These are phyloP conservation scores for Penicillium paneum DNA, from an alignment of 2,329 filamentous ascomycete species.

Conservation along the genomic window DNA sequence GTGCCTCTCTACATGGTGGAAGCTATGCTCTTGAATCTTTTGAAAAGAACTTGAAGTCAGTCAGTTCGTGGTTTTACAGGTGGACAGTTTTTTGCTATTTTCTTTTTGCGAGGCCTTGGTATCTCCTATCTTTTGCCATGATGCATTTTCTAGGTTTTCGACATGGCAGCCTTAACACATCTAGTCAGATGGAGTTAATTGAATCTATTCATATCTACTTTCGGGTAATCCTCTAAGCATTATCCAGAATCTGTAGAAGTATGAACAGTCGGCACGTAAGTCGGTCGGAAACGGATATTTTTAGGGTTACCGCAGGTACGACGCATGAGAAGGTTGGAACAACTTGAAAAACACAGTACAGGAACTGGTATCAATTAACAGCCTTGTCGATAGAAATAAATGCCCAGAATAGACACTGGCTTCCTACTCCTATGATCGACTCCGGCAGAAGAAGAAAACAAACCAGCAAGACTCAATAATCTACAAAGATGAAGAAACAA, in stretches of 20 bases:
- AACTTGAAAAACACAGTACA: neutral
- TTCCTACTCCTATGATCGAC: neutral
- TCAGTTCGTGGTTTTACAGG: neutral
- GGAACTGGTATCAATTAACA: slow-evolving; percentile 20
- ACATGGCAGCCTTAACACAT: neutral
- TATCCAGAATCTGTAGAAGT: neutral
- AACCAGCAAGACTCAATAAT: slow-evolving; percentile 15
- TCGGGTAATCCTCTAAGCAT: neutral
- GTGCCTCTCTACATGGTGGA: neutral
- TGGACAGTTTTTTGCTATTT: neutral
- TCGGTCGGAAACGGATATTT: neutral
- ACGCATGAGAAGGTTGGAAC: neutral
- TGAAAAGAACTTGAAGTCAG: neutral
- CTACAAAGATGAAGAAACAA: slow-evolving; percentile 20
- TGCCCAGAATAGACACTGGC: neutral
- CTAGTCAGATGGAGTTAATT: neutral
- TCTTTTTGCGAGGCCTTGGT: neutral
- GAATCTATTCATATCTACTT: neutral
- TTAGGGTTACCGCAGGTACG: neutral
- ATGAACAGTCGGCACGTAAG: too few species aligned
- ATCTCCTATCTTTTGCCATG: neutral
- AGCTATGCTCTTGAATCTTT: neutral
- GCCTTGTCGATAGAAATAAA: slow-evolving; percentile 4
- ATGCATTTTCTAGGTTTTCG: neutral
- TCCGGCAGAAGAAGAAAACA: neutral